Conservation (phyloP, 345 rosid genomes). For the Cardamine occulta region DNA sequence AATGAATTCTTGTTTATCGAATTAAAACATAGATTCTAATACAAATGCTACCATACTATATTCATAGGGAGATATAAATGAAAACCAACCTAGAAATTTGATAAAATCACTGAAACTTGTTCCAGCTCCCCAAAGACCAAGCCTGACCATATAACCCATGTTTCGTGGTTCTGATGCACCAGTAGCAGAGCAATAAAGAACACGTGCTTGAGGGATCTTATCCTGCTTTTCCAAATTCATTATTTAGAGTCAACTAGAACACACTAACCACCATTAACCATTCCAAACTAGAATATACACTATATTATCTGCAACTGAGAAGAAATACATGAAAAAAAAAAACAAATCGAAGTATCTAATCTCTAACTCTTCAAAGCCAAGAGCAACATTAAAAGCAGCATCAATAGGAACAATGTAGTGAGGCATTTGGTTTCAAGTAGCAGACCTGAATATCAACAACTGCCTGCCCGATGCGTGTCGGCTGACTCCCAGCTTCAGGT, state of each 20-base stretch:
- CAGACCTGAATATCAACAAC: slow-evolving; percentile 96
- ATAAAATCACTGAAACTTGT: slow-evolving; percentile 80
- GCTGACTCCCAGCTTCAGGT: slow-evolving; percentile 99
- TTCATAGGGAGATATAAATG: slow-evolving; percentile 18
- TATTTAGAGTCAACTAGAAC: slow-evolving; percentile 35
- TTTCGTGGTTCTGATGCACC: slow-evolving; percentile 99
- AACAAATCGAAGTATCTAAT: slow-evolving; percentile 18
- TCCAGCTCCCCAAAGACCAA: slow-evolving; percentile 99
- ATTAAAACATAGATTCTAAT: slow-evolving; percentile 1
- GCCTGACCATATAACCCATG: slow-evolving; percentile 99
- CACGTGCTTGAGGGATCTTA: slow-evolving; percentile 93
- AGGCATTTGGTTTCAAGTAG: slow-evolving; percentile 37
- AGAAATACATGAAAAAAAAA: slow-evolving; percentile 22
- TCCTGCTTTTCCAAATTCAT: slow-evolving; percentile 63
- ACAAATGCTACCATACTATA: slow-evolving; percentile 16
- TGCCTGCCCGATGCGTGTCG: slow-evolving; percentile 97
- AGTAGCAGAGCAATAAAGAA: slow-evolving; percentile 97
- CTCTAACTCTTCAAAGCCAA: slow-evolving; percentile 8
- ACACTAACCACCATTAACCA: slow-evolving; percentile 13
- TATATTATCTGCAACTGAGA: slow-evolving; percentile 32
- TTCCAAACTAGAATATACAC: slow-evolving; percentile 14
- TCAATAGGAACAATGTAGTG: slow-evolving; percentile 6
- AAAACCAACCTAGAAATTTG: slow-evolving; percentile 65
- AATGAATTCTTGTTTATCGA: neutral
- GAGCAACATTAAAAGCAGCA: slow-evolving; percentile 8